Evolutionary conservation across 1,284 basidiomycete genomes (phyloP), one percentile per base, ranked within the genome.

Genomic region (Ceratobasidium theobromae): DNA sequence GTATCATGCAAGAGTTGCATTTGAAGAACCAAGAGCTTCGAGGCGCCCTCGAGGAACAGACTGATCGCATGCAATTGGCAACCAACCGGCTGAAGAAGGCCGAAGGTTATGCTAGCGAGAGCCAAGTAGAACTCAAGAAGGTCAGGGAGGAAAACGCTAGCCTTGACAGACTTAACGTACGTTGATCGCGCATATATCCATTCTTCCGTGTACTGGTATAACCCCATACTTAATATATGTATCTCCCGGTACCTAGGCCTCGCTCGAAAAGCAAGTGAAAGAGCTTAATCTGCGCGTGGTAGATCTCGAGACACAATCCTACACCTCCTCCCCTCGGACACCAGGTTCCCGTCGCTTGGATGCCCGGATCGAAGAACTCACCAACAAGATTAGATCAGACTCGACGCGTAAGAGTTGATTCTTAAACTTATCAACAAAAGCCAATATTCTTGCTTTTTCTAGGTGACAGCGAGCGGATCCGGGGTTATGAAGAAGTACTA

Each of bases 21-120:
- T 77, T 92, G 52, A 84, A 89, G 79, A 91, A 91, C 74, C 87
- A 91, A 69, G 90, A 92, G 70, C 77, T 93, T 11, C 86, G 89
- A 70, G 82, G 88, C n/a, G 83, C 86, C 5, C 76, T 93, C 38
- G 89, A 92, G 72, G 89, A 91, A 72, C 86, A 91, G 71, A 81
- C 83, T 66, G 90, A 92, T 72, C 82, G 88, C 11, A 86, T 88
- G 1, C 76, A 80, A 3, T 86, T 87, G 78, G 85, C 89, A 0
- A 83, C 85, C 65, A 87, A 91, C 60, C 82, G 88, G 38, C 86
- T 91, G 84, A 89, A 88, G 77, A 88, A 89, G 73, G 88, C 89
- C 0, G 91, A 93, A 73, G 75, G 80, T 0, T 86, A 86, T 70
- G 87, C 89, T 1, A 85, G 83, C 66, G 89, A 92, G 72, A 87